Conservation (phyloP, 306 rosid genomes). For the Casuarina cunninghamiana region DNA sequence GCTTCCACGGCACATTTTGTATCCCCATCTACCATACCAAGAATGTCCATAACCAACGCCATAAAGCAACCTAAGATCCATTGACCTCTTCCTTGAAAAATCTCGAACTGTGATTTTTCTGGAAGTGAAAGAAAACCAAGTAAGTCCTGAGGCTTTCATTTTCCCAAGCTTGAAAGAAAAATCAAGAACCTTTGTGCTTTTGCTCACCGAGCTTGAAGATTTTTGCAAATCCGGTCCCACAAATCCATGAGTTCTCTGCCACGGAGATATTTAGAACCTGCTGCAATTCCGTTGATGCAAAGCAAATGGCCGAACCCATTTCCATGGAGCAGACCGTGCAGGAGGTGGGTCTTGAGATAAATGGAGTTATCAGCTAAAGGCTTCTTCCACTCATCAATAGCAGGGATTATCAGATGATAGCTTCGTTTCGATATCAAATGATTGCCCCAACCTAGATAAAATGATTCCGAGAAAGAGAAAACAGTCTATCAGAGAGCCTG, state of each 20-base stretch:
- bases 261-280: conserved; percentile 66
- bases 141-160: neutral
- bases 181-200: neutral
- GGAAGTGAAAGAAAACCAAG: conserved; percentile 18
- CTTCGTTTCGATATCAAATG: conserved; percentile 74
- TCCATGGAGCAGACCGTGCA: conserved; percentile 73
- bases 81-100: conserved; percentile 59
- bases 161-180: neutral
- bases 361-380: conserved; percentile 55
- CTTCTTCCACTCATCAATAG: conserved; percentile 62
- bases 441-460: conserved; percentile 78
- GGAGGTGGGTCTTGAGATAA: conserved; percentile 54
- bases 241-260: conserved; percentile 85
- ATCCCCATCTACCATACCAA: conserved; percentile 95
- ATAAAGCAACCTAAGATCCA: conserved; percentile 85
- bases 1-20: conserved; percentile 68
- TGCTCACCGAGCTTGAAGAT: conserved; percentile 61
- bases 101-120: conserved; percentile 80
- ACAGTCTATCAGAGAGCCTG: neutral
- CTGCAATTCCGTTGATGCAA: conserved; percentile 73
- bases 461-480: conserved; percentile 10
- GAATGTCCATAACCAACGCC: conserved; percentile 87
- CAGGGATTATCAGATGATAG: conserved; percentile 77
- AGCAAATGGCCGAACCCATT: conserved; percentile 85
- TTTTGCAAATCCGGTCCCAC: conserved; percentile 79